Base-by-base conservation (phyloP, 2,329 filamentous ascomycete species). In the Fusarium protoensiforme region DNA sequence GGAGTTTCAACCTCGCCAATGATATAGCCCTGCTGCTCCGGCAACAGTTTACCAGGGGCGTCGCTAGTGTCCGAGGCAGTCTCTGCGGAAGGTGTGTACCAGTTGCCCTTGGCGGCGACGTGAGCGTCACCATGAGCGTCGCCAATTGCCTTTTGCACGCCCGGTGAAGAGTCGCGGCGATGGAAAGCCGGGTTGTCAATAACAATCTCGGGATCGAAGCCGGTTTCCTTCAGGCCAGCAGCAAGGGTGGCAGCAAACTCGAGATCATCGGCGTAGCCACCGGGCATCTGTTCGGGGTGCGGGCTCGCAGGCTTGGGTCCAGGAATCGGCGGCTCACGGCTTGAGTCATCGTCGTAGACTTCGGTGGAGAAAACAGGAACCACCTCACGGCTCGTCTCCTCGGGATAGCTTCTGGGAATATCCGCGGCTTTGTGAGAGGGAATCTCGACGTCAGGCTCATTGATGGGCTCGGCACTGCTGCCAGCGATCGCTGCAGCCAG, bases 141-240 rank as follows among this genome's bases (percentile, higher is more conserved):
- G 3, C 81, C 80, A 24, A 77, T 78, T 7, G 81, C 75, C 59
- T 88, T 87, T 72, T 89, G 87, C 5, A 90, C 88, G 6, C 88
- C 88, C 5, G 91, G 90, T 9, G 91, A 90, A 1, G 91, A 92
- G 61, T 90, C 87, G 31, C 92, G 90, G 59, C 86, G 87, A 72
- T 89, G 89, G 76, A 91, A 94, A 2, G 81, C 84, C 0, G 90
- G 88, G 74, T 94, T 87, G 53, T 93, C 85, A 38, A 92, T 91
- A 53, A 94, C 90, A 65, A 94, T 90, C 43, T 92, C 88, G 6
- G 91, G 89, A 76, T 93, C 88, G 71, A 94, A 94, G 0, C 92
- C 92, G 53, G 90, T 89, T n/a, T 90, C 88, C 77, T 91, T 84
- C 57, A 93, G 85, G 2, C 91, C 92, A 56, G 92, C 93, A 65